Evolutionary conservation across 108 stramenopile genomes (phyloP).

Genomic region (Nannochloropsis salina): DNA sequence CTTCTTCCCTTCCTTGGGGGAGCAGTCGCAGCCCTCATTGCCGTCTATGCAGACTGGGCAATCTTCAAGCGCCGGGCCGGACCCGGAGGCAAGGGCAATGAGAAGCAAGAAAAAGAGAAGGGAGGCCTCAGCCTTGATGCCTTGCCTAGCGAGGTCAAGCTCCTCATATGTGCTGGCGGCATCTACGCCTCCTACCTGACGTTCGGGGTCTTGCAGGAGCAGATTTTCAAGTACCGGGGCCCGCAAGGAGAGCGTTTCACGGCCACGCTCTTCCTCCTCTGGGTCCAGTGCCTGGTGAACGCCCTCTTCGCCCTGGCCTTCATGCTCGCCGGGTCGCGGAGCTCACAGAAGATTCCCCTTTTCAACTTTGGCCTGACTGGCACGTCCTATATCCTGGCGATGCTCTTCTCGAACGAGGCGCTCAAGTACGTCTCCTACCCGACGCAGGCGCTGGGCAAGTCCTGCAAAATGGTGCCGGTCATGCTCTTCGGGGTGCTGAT

Average conservation of each 20-base stretch:
- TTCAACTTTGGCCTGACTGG: conserved; percentile 34
- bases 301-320: conserved; percentile 38
- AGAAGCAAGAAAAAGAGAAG: background rate
- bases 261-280: conserved; percentile 50
- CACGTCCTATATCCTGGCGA: conserved; percentile 47
- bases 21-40: background rate
- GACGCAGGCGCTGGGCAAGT: conserved; percentile 51
- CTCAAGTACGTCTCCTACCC: conserved; percentile 54
- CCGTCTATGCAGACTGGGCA: background rate
- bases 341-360: conserved; percentile 25
- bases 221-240: conserved; percentile 50
- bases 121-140: conserved; percentile 8
- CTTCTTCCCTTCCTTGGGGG: conserved; percentile 1
- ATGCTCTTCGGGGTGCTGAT: conserved; percentile 55
- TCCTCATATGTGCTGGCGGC: conserved; percentile 58
- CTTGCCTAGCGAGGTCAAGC: conserved; percentile 29
- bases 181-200: conserved; percentile 90
- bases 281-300: conserved; percentile 57
- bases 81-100: background rate
- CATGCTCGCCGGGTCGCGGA: background rate
- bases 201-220: conserved; percentile 90
- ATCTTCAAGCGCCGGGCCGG: background rate
- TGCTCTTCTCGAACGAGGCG: conserved; percentile 51
- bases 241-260: conserved; percentile 26
- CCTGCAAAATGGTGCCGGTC: conserved; percentile 56